Evolutionary conservation across 1,139 yeast species (phyloP), one percentile per base, ranked within the genome.

Genomic region (Magnusiomyces clavatus): DNA sequence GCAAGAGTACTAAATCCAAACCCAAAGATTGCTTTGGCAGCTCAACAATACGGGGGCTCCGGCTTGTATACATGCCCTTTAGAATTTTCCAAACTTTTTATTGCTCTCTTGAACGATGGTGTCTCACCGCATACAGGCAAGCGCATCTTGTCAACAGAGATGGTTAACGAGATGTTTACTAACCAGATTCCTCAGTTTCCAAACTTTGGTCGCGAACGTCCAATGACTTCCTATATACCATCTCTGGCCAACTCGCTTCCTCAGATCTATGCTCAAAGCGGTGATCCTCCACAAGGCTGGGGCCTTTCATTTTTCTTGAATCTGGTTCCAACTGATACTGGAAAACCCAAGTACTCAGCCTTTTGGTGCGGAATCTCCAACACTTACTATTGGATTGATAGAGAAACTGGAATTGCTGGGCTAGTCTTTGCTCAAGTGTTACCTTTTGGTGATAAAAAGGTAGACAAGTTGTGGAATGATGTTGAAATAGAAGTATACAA

Each of bases 361-460:
- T 71, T 69, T 57, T 76, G 80, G 80, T 64, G 70, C 40, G 80
- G 80, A 0, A 61, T 75, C 50, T 76, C 74, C 20, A 76, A 75
- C 56, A 64, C 74, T 43, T 72, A 60, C 59, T 76, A 65, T 59
- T 76, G 79, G 79, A 62, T 75, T 17, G 80, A 76, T 55, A 59
- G 69, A 46, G 76, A 72, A 53, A 55, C 72, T 3, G 65, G 68
- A 16, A 59, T 75, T 40, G 78, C 71, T 1, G 80, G 78, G 0
- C 65, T 73, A 46, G 72, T 73, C 67, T 77, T 68, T 16, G 60
- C 71, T 13, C 77, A 74, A 54, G 56, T 74, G 4, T 61, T 73
- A 45, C 77, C 77, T 6, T 54, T 56, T 43, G 55, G 45, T n/a
- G 56, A 53, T 29, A 37, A 31, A 38, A 47, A 52, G 14, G 51